Base-by-base conservation (phyloP, 768 basidiomycete species). In the Pleurotus cornucopiae region DNA sequence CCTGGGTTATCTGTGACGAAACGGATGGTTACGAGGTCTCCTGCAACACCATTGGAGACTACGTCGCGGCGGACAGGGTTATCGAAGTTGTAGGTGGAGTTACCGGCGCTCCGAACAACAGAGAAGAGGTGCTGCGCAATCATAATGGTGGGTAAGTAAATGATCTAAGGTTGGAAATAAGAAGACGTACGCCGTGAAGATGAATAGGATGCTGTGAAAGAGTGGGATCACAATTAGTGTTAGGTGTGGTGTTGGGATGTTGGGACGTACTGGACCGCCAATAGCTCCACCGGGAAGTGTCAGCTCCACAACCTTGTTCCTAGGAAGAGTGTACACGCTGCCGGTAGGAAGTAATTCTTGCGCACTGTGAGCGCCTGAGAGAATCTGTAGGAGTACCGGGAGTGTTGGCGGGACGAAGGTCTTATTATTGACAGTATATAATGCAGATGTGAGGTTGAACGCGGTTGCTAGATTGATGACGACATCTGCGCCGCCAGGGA, bases 1-100 rank as follows among this genome's bases (percentile, higher is more conserved):
- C 84, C 85, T 0, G 84, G 70, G 66, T 85, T 86, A 63, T 87
- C 81, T 5, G 84, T 83, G 37, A 69, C 63, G 70, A 83, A 85
- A 9, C 83, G 75, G 49, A 85, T 65, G 2, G 76, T 78, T 13
- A 77, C 76, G 7, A 73, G 69, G 48, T 71, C 72, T 5, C 63
- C 60, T 12, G 54, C 56, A 11, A 39, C 21, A 62, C 74, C 65
- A 12, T 58, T 52, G 18, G 45, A 57, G 7, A 84, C 76, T 1
- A 81, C 81, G 63, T 86, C 85, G 52, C 84, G 68, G 72, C 69
- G 53, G 9, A 80, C 74, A 0, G 85, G 85, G 63, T 86, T 78
- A 14, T 60, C 45, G 52, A 70, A 75, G 58, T 78, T 78, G 55
- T 74, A 72, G 0, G 39, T 48, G 3, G 65, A 57, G 39, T 66